Evolutionary conservation across 2,329 filamentous ascomycete genomes (phyloP), one percentile per base, ranked within the genome.

Genomic region (Monosporascus sp.): DNA sequence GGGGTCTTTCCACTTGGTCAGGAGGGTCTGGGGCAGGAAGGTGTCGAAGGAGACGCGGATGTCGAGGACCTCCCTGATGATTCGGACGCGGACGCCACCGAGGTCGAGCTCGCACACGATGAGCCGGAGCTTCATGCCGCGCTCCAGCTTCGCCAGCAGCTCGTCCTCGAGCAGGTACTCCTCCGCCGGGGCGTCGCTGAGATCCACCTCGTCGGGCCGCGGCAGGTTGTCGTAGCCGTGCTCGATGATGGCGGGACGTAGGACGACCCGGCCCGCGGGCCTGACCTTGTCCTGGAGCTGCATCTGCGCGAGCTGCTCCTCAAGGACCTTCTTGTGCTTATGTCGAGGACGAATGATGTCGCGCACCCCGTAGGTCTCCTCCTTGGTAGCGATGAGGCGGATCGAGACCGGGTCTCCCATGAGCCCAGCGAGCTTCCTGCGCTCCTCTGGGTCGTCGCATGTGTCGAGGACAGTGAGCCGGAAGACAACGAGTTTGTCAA

Each of bases 81-180:
- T 91, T 57, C 74, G 76, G 24, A 89, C 55, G 2, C 83, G 86
- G 24, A 76, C 76, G 57, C 78, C 79, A 2, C 83, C 86, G 24
- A 77, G 76, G 56, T 78, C 79, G 24, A 89, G 68, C 53, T 83
- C 73, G 58, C 77, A 81, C 9, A 89, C 71, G 0, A 68, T 71
- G 0, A 81, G 69, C 26, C 78, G 74, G 37, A 89, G 61, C 67
- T 85, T 88, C 76, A 87, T 81, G 0, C 90, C 89, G 0, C 78
- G 68, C 54, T 81, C 79, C 63, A 88, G 81, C 52, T 81, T 73
- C 3, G 51, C 59, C 8, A 80, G 64, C 11, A 76, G 58, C 17
- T 77, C 68, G 26, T 83, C 79, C 55, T 96, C 91, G 3, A 96
- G 65, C 63, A 88, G 82, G 58, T 95, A 86, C 14, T 68, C 69